Percentiles rank a stretch among this genome's conserved stretches.
Evolutionary conservation across 129 eudicot genomes (phyloP).

Genomic region (Flaveria robusta): DNA sequence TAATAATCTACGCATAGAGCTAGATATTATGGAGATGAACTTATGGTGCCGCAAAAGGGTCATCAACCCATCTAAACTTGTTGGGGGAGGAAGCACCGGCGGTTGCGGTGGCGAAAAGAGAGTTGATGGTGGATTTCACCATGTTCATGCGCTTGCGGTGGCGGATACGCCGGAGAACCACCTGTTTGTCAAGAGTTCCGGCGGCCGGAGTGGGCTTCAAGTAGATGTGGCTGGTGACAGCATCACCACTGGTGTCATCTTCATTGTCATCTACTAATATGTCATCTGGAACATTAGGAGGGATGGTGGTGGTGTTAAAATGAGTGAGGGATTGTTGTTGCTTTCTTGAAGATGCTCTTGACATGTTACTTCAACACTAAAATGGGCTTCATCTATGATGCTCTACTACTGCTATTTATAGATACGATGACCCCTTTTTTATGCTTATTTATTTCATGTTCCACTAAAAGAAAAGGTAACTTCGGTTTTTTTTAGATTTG

Average conservation of each 20-base stretch:
- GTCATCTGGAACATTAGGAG: constrained; percentile 10
- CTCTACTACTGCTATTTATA: constrained; percentile 21
- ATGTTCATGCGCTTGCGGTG: constrained; percentile 57
- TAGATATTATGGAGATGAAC: not conserved
- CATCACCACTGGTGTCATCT: not conserved
- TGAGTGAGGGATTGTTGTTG: constrained; percentile 22
- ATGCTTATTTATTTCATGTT: not conserved
- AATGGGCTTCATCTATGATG: constrained; percentile 24
- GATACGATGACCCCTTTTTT: not conserved
- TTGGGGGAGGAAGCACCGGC: not conserved
- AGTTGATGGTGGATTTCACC: constrained; percentile 41
- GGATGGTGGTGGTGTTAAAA: constrained; percentile 13
- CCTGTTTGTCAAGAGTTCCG: constrained; percentile 49
- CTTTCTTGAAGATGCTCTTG: constrained; percentile 27
- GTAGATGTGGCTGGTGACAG: constrained; percentile 23
- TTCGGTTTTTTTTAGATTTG: too few relatives aligned
- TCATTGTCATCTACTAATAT: constrained; percentile 14
- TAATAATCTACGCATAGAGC: not conserved
- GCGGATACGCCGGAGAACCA: constrained; percentile 64
- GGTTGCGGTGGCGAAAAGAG: constrained; percentile 36
- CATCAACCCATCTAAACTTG: not conserved
- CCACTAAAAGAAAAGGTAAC: too few relatives aligned
- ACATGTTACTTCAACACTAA: constrained; percentile 17
- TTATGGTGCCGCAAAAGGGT: constrained; percentile 11
- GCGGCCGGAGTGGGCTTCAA: constrained; percentile 8